Conservation (phyloP, 352 stramenopile species). For the Achlya hypogyna region DNA sequence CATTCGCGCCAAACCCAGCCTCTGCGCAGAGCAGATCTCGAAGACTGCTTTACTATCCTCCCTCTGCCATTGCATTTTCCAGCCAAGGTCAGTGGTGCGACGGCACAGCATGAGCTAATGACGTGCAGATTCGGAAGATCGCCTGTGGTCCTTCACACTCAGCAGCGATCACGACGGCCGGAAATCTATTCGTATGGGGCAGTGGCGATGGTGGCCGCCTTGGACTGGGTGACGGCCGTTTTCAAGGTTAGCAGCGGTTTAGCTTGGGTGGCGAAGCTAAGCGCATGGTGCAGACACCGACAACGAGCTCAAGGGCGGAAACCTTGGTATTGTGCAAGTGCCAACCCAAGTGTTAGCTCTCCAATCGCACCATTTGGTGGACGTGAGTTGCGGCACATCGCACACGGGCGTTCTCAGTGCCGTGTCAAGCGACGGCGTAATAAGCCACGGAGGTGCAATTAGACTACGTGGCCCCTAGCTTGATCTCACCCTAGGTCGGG, state of each 20-base stretch:
- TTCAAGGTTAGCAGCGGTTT: neutral
- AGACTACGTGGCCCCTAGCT: neutral
- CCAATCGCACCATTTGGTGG: constrained; percentile 34
- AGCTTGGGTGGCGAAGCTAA: neutral
- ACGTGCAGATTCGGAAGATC: constrained; percentile 47
- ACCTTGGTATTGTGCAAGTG: neutral
- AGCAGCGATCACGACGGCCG: constrained; percentile 44
- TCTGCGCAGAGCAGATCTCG: neutral
- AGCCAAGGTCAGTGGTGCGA: neutral
- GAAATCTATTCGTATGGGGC: constrained; percentile 63
- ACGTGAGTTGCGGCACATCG: constrained; percentile 55
- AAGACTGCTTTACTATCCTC: constrained; percentile 56
- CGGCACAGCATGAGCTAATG: constrained; percentile 1
- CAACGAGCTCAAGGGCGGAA: constrained; percentile 14
- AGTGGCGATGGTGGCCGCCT: constrained; percentile 59
- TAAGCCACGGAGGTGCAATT: neutral
- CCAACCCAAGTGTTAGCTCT: constrained; percentile 1
- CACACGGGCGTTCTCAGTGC: constrained; percentile 51
- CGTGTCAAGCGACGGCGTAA: neutral
- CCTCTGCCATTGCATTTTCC: constrained; percentile 32
- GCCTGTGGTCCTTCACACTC: constrained; percentile 72
- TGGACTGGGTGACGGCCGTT: constrained; percentile 51
- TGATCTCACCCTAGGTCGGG: constrained; percentile 22
- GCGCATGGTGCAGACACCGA: constrained; percentile 2
- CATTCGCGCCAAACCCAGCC: neutral